A percentile compares a stretch with the other conserved stretches of the same genome.
phyloP scores from a whole-genome alignment of 345 rosid species.

The Cardamine occulta region DNA sequence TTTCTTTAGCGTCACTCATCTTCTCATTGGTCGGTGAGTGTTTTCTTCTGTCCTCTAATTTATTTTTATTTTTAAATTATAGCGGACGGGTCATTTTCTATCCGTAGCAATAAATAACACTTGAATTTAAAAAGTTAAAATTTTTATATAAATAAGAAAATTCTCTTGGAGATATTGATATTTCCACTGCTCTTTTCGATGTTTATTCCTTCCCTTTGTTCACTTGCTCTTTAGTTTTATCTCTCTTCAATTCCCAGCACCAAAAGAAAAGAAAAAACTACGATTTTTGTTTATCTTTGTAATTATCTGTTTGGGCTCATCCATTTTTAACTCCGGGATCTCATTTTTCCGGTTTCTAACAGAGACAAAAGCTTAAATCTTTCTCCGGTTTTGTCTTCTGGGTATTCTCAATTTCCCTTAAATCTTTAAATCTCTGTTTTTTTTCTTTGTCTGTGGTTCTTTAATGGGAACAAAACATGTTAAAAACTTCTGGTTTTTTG shows the following conservation, averaged over 20 bases:
- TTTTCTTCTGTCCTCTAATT: background rate
- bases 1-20: conserved; percentile 38
- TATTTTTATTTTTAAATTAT: conserved; percentile 25
- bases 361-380: conserved; percentile 56
- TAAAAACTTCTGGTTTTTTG: conserved; percentile 37
- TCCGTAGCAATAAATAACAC: conserved; percentile 41
- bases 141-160: background rate
- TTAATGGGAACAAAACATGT: conserved; percentile 43
- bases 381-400: conserved; percentile 63
- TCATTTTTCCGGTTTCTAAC: conserved; percentile 49
- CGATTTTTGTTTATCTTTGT: conserved; percentile 31
- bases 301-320: conserved; percentile 63
- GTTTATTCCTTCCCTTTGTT: conserved; percentile 90
- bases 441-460: conserved; percentile 42
- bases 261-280: background rate
- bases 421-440: conserved; percentile 30
- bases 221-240: conserved; percentile 50
- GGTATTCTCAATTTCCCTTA: conserved; percentile 47
- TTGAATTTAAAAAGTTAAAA: background rate
- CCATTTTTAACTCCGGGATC: conserved; percentile 33
- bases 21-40: conserved; percentile 50
- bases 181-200: conserved; percentile 85
- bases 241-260: background rate
- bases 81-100: conserved; percentile 43
- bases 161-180: conserved; percentile 58